Evolutionary conservation across 208 protist species (phyloP), one percentile per base, ranked within the genome.

Genomic region (Spongospora subterranea): DNA sequence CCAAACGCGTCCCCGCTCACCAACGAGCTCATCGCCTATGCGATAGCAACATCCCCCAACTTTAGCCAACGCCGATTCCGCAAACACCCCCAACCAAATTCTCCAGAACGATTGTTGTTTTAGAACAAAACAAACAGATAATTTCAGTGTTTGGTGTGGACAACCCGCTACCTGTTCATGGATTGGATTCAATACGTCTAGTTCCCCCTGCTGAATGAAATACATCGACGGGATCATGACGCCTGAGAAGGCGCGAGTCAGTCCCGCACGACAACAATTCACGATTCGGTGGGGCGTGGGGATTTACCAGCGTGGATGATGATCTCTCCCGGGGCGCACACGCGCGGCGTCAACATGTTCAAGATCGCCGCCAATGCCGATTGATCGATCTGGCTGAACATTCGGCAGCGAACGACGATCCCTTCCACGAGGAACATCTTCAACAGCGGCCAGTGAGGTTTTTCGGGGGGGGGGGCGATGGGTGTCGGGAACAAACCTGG

Each of bases 171-270:
- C 50, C 50, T 60, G 50, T 24, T 60, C 50, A 60, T 29, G 6
- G 24, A 6, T 60, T 60, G 50, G 50, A 43, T n/a, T 43, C 13
- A 82, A 43, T 43, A 82, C 71, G 6, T 82, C 71, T n/a, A 82
- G 71, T n/a, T 82, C 71, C n/a, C 71, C 71, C 35, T 82, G 71
- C n/a, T 82, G 71, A 43, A 82, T 82, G n/a, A 82, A 82, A n/a
- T 40, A 82, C 71, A 82, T 82, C 17, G 71, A 82, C n/a, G 71
- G 17, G 6, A 40, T 6, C 35, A 35, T 6, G n/a, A 82, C 13
- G 17, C 71, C 71, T 82, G n/a, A 35, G n/a, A 60, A 60, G n/a
- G 6, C 6, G 35, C n/a, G n/a, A 6, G n/a, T 82, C 11, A 43
- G 71, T 35, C 17, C 54, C 20, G 54, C 54, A 65, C 17, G 54